Conservation (phyloP, 495 filamentous ascomycete genomes). For the Xylaria scruposa region DNA sequence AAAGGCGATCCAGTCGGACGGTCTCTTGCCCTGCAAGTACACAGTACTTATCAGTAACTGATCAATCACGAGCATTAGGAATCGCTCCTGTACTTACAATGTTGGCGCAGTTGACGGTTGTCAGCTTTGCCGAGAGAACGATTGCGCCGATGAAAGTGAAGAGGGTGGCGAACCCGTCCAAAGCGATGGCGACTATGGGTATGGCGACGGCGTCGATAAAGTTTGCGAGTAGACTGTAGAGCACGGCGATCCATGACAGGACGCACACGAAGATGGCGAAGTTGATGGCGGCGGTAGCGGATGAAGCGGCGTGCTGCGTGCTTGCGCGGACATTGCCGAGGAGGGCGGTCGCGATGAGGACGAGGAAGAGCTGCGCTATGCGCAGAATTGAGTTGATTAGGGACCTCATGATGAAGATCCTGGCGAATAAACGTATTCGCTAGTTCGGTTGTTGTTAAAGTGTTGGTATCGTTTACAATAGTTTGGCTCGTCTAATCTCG, state of each 20-base stretch:
- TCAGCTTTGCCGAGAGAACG: conserved; percentile 56
- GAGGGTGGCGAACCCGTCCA: conserved; percentile 48
- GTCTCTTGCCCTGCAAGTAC: conserved; percentile 29
- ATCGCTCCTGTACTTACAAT: conserved; percentile 20
- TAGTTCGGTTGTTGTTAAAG: background rate
- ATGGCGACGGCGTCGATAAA: conserved; percentile 44
- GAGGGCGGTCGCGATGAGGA: conserved; percentile 53
- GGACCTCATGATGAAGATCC: conserved; percentile 41
- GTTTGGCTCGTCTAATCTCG: background rate
- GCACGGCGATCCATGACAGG: conserved; percentile 48
- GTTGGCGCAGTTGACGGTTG: conserved; percentile 49
- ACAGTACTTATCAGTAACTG: conserved; percentile 20
- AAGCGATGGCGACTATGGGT: conserved; percentile 44
- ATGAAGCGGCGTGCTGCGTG: conserved; percentile 45
- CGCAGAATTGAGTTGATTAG: conserved; percentile 48
- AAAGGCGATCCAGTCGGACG: conserved; percentile 53
- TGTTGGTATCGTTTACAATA: background rate
- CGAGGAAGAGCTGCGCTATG: conserved; percentile 49
- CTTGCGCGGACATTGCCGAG: conserved; percentile 58
- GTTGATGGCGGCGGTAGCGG: conserved; percentile 52
- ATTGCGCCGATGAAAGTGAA: conserved; percentile 55
- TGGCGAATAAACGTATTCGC: background rate
- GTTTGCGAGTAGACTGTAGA: conserved; percentile 46
- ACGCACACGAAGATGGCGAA: conserved; percentile 58
- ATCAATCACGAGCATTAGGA: background rate